phyloP scores from a whole-genome alignment of 768 basidiomycete species.

The Mycena pura region DNA sequence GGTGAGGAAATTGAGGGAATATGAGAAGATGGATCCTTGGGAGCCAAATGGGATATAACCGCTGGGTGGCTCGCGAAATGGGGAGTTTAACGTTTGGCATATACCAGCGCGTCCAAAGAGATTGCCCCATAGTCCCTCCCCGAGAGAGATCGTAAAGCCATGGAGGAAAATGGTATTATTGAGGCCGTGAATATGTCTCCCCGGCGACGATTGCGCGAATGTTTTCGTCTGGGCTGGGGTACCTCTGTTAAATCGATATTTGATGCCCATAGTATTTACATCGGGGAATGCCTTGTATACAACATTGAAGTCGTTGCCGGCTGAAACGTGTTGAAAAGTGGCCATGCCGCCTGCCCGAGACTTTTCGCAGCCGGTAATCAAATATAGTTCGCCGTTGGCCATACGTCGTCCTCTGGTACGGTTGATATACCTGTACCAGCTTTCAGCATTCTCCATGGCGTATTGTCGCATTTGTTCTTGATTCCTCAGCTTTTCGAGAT shows the following conservation, averaged over 20 bases:
- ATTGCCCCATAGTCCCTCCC: constrained; percentile 11
- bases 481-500: constrained; percentile 13
- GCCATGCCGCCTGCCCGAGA: constrained; percentile 24
- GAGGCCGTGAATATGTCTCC: no score
- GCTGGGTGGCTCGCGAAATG: neutral
- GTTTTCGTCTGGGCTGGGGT: no score
- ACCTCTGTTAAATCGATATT: no score
- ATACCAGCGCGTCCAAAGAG: constrained; percentile 1
- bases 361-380: constrained; percentile 33
- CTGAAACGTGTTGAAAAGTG: constrained; percentile 16
- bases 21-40: neutral
- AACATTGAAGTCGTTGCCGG: no score
- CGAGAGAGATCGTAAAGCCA: no score
- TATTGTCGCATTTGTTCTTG: constrained; percentile 8
- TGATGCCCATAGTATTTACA: no score
- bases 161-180: no score
- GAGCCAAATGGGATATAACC: constrained; percentile 5
- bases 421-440: constrained; percentile 28
- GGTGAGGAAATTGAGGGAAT: neutral
- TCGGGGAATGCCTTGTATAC: no score
- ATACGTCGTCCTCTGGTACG: constrained; percentile 2
- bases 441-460: constrained; percentile 22
- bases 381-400: constrained; percentile 24
- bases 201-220: no score
- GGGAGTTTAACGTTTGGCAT: neutral